phyloP scores from a whole-genome alignment of 148 eudicot genomes.

The Silene latifolia region DNA sequence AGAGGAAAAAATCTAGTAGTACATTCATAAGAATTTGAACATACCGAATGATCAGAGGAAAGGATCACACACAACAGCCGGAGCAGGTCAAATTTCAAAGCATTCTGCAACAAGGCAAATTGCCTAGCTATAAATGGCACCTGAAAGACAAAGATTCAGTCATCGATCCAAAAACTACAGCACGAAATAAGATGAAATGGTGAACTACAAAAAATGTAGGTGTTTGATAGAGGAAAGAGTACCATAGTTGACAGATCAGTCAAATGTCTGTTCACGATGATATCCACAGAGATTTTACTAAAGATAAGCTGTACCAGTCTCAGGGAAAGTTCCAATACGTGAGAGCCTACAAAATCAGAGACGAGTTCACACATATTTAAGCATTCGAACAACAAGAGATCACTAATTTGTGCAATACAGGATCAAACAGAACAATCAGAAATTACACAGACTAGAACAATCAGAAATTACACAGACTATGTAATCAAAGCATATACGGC shows the following conservation, averaged over 20 bases:
- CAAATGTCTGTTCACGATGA: constrained; percentile 38
- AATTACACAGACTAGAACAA: not conserved
- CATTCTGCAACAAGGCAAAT: constrained; percentile 71
- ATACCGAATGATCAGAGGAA: constrained; percentile 58
- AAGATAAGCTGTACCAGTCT: constrained; percentile 55
- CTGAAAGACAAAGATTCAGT: constrained; percentile 35
- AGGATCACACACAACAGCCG: constrained; percentile 58
- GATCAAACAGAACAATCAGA: not conserved
- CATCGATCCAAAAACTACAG: constrained; percentile 1
- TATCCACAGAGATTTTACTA: constrained; percentile 44
- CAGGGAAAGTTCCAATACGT: constrained; percentile 47
- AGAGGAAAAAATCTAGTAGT: not conserved
- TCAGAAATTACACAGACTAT: not conserved
- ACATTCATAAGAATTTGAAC: constrained; percentile 17
- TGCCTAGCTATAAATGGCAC: constrained; percentile 56
- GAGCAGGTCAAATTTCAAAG: constrained; percentile 77
- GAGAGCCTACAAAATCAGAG: constrained; percentile 48
- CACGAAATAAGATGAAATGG: not conserved
- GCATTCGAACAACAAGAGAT: not conserved
- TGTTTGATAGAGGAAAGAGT: constrained; percentile 10
- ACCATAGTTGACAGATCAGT: constrained; percentile 62
- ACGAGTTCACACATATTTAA: not conserved
- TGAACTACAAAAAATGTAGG: not conserved
- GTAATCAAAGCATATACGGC: not conserved
- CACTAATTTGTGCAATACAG: too few species aligned